Evolutionary conservation across 371 early-diverging fungal species (phyloP), one percentile per base, ranked within the genome.

Genomic region (Chytridium lagenaria): DNA sequence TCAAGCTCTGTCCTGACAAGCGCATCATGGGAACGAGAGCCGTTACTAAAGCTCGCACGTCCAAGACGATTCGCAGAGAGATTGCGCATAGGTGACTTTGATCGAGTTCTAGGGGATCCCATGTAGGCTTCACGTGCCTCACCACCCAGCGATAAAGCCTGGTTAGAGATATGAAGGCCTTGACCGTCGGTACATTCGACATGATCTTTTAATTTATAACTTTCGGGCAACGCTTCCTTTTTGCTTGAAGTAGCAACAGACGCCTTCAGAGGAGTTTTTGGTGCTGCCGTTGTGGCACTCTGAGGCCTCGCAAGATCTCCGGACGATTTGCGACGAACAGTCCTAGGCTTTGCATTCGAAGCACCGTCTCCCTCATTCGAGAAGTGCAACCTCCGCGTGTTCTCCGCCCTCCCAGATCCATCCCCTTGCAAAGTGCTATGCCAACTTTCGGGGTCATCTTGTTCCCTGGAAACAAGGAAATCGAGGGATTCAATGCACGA

Each of bases 401-500:
- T 0, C 16, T 71, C 68, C 19, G 64, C 44, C 19, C 68, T 38
- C n/a, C n/a, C n/a, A 50, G 23, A 39, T 50, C 3, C 22, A 50
- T 77, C 80, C n/a, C 79, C 86, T 23, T 85, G 81, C 40, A 94
- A 78, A 23, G 91, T 87, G 10, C 78, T 79, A 52, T 89, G 81
- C 93, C 92, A 93, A 39, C 92, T 80, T 44, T 79, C 87, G 26
- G 87, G 82, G 36, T 89, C 89, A 28, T 88, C 84, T 70, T 84
- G 59, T 34, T 80, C 76, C 31, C 68, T 33, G n/a, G 76, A 85
- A 34, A 91, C 86, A 77, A 95, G 78, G 78, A 95, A 95, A 77
- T 94, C 95, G 16, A 95, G 85, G 0, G 90, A 90, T 68, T 92
- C 92, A 69, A 95, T 90, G 72, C 90, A 91, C 28, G 91, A 87